These are phyloP conservation scores for Zymoseptoria pseudotritici DNA, from an alignment of 2,329 filamentous ascomycete species.

Conservation along the genomic window DNA sequence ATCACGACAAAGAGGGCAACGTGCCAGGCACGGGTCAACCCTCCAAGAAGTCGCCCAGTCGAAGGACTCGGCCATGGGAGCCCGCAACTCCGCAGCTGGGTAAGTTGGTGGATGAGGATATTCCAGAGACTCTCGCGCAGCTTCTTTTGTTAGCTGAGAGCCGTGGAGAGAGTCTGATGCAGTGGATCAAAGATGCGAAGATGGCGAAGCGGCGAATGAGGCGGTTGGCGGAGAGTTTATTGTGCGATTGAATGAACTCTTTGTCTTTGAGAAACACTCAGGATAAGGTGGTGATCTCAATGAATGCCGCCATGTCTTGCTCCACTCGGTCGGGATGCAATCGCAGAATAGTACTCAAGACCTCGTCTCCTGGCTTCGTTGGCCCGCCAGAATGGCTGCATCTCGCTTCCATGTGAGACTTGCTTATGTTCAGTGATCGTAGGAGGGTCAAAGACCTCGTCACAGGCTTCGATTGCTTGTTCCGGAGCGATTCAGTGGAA, in stretches of 20 bases:
- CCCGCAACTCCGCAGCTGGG: background rate
- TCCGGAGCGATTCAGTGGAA: too few relatives aligned
- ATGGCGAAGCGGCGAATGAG: background rate
- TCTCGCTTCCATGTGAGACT: too few relatives aligned
- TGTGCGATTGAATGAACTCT: background rate
- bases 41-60: background rate
- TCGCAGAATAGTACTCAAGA: too few relatives aligned
- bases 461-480: too few relatives aligned
- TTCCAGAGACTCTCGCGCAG: background rate
- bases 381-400: too few relatives aligned
- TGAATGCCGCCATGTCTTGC: too few relatives aligned
- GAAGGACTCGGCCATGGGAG: background rate
- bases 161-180: background rate
- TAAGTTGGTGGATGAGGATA: background rate
- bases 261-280: background rate
- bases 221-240: background rate
- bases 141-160: background rate
- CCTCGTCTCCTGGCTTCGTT: too few relatives aligned
- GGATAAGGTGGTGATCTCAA: too few relatives aligned
- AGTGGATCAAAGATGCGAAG: background rate
- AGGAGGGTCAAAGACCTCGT: too few relatives aligned
- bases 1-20: background rate
- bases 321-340: too few relatives aligned
- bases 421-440: too few relatives aligned
- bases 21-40: background rate